Evolutionary conservation across 495 filamentous ascomycete species (phyloP), one percentile per base, ranked within the genome.

Genomic region (Halenospora varia): DNA sequence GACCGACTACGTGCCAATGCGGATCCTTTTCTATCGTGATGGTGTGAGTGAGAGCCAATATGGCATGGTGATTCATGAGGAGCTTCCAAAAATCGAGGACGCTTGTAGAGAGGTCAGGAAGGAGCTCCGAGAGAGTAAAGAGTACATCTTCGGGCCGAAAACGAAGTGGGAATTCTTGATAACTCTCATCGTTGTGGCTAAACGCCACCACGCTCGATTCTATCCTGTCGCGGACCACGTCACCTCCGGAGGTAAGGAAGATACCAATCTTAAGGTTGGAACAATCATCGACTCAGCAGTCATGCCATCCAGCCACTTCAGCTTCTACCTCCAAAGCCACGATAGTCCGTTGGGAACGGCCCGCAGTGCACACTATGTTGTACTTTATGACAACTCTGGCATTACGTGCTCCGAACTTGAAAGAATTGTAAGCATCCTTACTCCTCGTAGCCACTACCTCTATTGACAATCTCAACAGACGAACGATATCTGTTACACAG

Each of bases 21-120:
- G 86, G 54, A 87, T 96, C 51, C 66, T 96, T 53, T 81, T 96
- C 47, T 96, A 90, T 73, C 87, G 92, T 24, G 92, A 96, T 66
- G 92, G 92, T 25, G 88, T 97, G 1, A 90, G 88, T 0, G 92
- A 97, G 64, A 83, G 88, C 11, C 87, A 94, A 63, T 94, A 91
- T 66, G 57, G 72, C 2, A 71, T 65, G 13, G 86, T 93, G 1
- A 10, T 56, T 0, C 25, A 61, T 9, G 24, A 61, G 15, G 84
- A 88, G 65, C 73, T 87, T 0, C 76, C 77, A 0, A 68, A 71
- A 1, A 75, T 95, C 44, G 57, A 77, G 35, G 24, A 76, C 1
- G 87, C 87, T 1, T 92, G 88, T 68, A 25, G 6, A 11, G 17
- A 29, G 3, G 57, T 4, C 13, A 9, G 6, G 6, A 6, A 3